These are phyloP conservation scores for Insectozyma bohioensis DNA, from an alignment of 1,139 yeast species.

Conservation along the genomic window DNA sequence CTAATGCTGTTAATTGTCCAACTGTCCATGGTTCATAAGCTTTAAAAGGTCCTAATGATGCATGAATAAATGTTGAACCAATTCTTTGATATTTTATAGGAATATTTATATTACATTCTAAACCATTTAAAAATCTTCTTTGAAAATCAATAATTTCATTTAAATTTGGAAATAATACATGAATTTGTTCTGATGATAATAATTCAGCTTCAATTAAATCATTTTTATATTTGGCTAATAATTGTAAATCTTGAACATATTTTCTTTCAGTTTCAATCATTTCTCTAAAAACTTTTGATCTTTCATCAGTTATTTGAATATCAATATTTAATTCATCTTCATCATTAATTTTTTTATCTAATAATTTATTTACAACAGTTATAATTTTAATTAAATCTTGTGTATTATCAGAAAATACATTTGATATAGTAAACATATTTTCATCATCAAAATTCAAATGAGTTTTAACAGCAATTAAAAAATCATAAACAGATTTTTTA, in stretches of 20 bases:
- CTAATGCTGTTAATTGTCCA: constrained; percentile 84
- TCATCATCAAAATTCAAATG: constrained; percentile 77
- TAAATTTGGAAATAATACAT: constrained; percentile 83
- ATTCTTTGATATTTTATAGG: constrained; percentile 78
- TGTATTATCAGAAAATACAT: constrained; percentile 82
- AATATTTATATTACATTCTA: constrained; percentile 82
- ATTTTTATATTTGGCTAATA: constrained; percentile 62
- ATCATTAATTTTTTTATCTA: constrained; percentile 13
- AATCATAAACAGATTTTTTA: constrained; percentile 88
- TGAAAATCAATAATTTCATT: constrained; percentile 87
- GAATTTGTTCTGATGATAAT: constrained; percentile 77
- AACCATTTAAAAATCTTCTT: constrained; percentile 80
- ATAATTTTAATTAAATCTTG: constrained; percentile 74
- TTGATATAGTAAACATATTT: constrained; percentile 78
- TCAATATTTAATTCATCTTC: constrained; percentile 20
- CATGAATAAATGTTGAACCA: constrained; percentile 83
- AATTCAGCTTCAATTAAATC: constrained; percentile 66
- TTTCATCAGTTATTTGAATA: constrained; percentile 43
- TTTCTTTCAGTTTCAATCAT: constrained; percentile 87
- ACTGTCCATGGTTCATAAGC: constrained; percentile 90
- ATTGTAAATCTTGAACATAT: constrained; percentile 87
- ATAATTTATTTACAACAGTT: constrained; percentile 63
- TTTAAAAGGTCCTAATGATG: constrained; percentile 74
- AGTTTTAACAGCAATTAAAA: constrained; percentile 81
- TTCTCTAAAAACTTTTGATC: constrained; percentile 81